A percentile compares a stretch with the other conserved stretches of the same genome.
Evolutionary conservation across 2,329 filamentous ascomycete species (phyloP).

Genomic region (Colletotrichum sp.): DNA sequence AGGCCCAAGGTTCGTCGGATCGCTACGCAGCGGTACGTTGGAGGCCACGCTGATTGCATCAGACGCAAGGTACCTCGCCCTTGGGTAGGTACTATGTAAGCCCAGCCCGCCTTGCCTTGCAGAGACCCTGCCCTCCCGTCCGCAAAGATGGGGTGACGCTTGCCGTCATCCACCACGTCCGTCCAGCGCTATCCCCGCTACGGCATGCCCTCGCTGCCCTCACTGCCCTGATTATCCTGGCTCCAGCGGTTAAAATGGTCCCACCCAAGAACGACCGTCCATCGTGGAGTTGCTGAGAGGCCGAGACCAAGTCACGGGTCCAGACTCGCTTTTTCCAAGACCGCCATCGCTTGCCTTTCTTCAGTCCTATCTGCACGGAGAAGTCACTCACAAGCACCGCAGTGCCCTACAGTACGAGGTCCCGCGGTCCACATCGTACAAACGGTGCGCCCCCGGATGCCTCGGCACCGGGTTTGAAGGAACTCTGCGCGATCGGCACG

Average conservation of each 20-base stretch:
- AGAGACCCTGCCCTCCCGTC: background rate
- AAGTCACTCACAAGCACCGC: background rate
- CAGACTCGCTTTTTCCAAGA: background rate
- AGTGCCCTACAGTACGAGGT: background rate
- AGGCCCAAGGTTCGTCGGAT: background rate
- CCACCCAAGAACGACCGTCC: background rate
- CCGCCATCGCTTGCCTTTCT: background rate
- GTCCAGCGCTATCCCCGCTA: background rate
- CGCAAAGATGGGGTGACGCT: constrained; percentile 5
- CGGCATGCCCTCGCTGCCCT: background rate
- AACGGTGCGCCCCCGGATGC: background rate
- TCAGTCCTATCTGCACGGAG: background rate
- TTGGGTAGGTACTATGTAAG: background rate
- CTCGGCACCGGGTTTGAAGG: constrained; percentile 6
- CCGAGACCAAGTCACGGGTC: constrained; percentile 3
- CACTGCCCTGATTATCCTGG: background rate
- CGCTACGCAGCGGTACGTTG: background rate
- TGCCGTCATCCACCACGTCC: constrained; percentile 6
- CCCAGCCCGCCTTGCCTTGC: background rate
- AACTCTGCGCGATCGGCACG: background rate
- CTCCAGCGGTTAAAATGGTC: constrained; percentile 7
- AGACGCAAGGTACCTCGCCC: background rate
- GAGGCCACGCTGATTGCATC: background rate
- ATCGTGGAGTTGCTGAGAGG: background rate
- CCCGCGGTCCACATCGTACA: no score